Conservation (phyloP, 208 protist genomes). For the Acanthamoeba sp. region DNA sequence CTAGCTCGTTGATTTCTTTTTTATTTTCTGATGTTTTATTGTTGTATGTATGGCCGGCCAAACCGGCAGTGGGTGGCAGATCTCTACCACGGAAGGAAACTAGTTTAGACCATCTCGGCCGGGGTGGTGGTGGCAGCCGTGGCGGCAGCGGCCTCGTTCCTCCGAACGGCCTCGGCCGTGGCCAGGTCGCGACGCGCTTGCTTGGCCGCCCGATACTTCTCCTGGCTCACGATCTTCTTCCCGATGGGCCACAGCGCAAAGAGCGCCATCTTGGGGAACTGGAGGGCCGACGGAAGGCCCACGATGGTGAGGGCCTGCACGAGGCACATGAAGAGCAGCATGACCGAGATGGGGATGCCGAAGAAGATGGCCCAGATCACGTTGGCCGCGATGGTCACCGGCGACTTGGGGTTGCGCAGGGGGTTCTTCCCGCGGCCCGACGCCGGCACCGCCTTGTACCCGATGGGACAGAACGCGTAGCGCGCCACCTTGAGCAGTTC, state of each 20-base stretch:
- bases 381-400: slow-evolving; percentile 38
- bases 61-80: too few relatives aligned
- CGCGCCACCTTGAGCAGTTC: slow-evolving; percentile 48
- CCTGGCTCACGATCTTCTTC: slow-evolving; percentile 28
- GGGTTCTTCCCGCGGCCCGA: slow-evolving; percentile 48
- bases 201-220: slow-evolving; percentile 12
- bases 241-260: slow-evolving; percentile 47
- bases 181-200: not conserved
- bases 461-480: slow-evolving; percentile 25
- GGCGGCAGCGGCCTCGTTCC: slow-evolving; percentile 14
- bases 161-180: slow-evolving; percentile 32
- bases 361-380: slow-evolving; percentile 40
- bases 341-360: slow-evolving; percentile 31
- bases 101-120: not conserved
- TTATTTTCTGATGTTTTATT: too few relatives aligned
- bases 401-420: slow-evolving; percentile 12
- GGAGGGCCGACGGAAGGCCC: slow-evolving; percentile 16
- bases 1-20: slow-evolving; percentile 65
- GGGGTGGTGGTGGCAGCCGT: slow-evolving; percentile 31
- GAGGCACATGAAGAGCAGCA: slow-evolving; percentile 27
- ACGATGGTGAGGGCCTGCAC: slow-evolving; percentile 57
- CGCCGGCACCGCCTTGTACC: slow-evolving; percentile 4
- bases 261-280: slow-evolving; percentile 46
- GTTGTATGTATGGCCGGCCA: too few relatives aligned
- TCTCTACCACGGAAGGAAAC: too few relatives aligned